Evolutionary conservation across 139 green algal species (phyloP), one percentile per base, ranked within the genome.

Genomic region (Picochlorum sp.): DNA sequence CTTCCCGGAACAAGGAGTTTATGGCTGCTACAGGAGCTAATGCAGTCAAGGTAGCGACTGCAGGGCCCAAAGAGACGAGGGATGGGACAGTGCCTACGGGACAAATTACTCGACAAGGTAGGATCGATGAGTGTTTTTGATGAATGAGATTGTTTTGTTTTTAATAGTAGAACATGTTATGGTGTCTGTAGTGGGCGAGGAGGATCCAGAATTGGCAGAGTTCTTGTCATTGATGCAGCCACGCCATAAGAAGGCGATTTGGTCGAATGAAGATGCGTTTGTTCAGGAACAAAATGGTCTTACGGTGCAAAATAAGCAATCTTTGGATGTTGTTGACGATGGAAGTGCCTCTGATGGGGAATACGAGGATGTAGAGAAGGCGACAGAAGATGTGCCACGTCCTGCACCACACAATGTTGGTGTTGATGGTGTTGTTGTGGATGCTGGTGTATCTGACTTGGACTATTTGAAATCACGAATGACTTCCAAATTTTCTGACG

Each of bases 171-270:
- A 34, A 23, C 8, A 11, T 41, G 34, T 9, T 41, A 41, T 41
- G 34, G 8, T 41, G 34, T 41, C 6, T 41, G 34, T 7, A 41
- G n/a, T 15, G 21, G 56, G 23, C n/a, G 56, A 68, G 72, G 80
- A 73, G 1, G 90, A 97, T 70, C 76, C 81, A 0, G 75, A 88
- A 80, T 78, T 98, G 57, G 61, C 74, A 6, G 92, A 98, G 83
- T 98, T 98, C 62, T 60, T 98, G 70, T 71, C 84, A 45, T 59
- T 97, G 11, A 96, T 97, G 88, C 69, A 88, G 71, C 88, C 88
- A 1, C 80, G 86, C 3, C 67, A 50, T 44, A 86, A 85, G 56
- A 72, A 80, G 0, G 76, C 84, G 20, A 81, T 95, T 15, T 98
- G 91, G 88, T 68, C 65, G 57, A 97, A 98, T 72, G 90, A 97